These are phyloP conservation scores for Bruguiera parviflora DNA, from an alignment of 345 rosid species.

Conservation along the genomic window DNA sequence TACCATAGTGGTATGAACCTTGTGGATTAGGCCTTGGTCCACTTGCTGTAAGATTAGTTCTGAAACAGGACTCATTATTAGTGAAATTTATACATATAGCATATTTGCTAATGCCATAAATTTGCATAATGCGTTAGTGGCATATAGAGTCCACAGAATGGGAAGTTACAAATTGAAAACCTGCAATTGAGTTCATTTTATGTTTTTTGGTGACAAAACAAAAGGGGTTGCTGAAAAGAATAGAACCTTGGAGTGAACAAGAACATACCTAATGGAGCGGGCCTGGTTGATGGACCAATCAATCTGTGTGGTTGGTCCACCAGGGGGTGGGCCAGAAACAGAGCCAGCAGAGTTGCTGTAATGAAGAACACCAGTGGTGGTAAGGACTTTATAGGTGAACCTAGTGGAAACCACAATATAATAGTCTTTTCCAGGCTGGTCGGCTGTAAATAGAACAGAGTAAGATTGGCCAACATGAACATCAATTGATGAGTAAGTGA, in stretches of 20 bases:
- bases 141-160: no score
- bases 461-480: constrained; percentile 88
- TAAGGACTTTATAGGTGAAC: constrained; percentile 64
- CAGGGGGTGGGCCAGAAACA: constrained; percentile 76
- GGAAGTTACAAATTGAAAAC: no score
- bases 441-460: constrained; percentile 82
- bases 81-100: no score
- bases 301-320: constrained; percentile 58
- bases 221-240: neutral
- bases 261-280: constrained; percentile 65
- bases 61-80: constrained; percentile 23
- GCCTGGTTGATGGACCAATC: constrained; percentile 78
- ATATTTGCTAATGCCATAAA: no score
- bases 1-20: constrained; percentile 94
- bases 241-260: neutral
- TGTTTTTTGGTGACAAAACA: no score
- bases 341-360: constrained; percentile 66
- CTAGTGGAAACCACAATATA: constrained; percentile 73
- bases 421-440: constrained; percentile 71
- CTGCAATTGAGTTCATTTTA: no score
- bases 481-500: constrained; percentile 59
- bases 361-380: constrained; percentile 75
- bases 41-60: constrained; percentile 91
- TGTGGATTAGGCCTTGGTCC: constrained; percentile 98
- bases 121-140: no score